These are phyloP conservation scores for Cornus kousa DNA, from an alignment of 148 eudicot genomes.

Conservation along the genomic window DNA sequence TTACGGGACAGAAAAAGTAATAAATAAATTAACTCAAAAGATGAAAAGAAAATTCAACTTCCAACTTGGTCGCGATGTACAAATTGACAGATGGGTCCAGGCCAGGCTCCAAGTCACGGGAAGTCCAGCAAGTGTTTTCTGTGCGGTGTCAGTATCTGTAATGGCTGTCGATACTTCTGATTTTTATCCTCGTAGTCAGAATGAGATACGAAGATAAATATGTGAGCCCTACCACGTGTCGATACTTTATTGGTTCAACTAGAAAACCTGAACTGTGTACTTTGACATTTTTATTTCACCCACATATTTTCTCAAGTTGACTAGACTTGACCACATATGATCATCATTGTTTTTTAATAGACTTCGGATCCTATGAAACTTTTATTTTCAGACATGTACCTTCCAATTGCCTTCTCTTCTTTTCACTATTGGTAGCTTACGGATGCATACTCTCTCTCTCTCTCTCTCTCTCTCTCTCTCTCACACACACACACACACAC, in stretches of 20 bases:
- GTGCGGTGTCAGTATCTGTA: neutral
- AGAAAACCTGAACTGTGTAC: neutral
- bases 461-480: too few relatives aligned
- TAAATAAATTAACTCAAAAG: too few relatives aligned
- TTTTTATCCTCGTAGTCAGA: neutral
- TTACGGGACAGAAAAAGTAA: too few relatives aligned
- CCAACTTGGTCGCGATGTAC: neutral
- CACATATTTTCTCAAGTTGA: neutral
- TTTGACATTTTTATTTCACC: neutral
- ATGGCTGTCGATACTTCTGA: conserved; percentile 19
- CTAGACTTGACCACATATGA: neutral
- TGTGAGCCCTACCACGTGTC: too few relatives aligned
- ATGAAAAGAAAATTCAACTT: too few relatives aligned
- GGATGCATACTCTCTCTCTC: neutral
- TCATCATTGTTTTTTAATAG: neutral
- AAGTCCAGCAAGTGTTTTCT: neutral
- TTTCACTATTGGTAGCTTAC: neutral
- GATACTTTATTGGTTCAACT: too few relatives aligned
- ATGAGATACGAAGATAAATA: too few relatives aligned
- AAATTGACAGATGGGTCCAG: too few relatives aligned
- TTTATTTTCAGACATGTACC: conserved; percentile 17
- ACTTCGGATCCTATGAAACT: neutral
- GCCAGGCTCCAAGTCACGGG: neutral
- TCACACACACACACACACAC: too few relatives aligned
- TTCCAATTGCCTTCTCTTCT: conserved; percentile 17